Evolutionary conservation across 2,329 filamentous ascomycete species (phyloP).

Genomic region (Diatrype stigma): DNA sequence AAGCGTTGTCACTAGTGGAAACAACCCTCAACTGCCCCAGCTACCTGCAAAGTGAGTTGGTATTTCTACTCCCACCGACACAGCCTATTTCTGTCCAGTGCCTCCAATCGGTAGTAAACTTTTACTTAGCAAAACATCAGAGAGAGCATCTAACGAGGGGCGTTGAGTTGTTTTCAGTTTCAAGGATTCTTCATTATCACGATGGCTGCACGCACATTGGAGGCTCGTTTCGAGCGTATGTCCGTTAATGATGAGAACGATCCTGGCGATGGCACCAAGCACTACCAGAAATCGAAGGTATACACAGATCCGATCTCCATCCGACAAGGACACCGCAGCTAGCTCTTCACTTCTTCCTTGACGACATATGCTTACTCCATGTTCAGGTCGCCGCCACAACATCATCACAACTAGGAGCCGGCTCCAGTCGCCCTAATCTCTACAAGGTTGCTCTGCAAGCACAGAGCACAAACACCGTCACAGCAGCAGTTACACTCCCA

Average conservation of each 20-base stretch:
- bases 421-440: slow-evolving; percentile 69
- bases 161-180: slow-evolving; percentile 60
- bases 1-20: neutral
- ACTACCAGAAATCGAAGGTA: slow-evolving; percentile 76
- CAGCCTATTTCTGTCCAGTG: neutral
- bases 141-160: slow-evolving; percentile 40
- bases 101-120: neutral
- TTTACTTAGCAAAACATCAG: neutral
- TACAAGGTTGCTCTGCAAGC: slow-evolving; percentile 83
- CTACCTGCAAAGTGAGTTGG: neutral
- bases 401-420: slow-evolving; percentile 41
- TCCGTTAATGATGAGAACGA: slow-evolving; percentile 88
- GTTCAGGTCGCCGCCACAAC: slow-evolving; percentile 42
- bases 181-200: no score
- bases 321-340: slow-evolving; percentile 6
- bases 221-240: slow-evolving; percentile 85
- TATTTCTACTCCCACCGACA: no score
- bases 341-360: slow-evolving; percentile 23
- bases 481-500: slow-evolving; percentile 62
- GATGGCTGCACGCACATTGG: slow-evolving; percentile 75
- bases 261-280: slow-evolving; percentile 45
- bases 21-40: neutral
- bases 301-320: slow-evolving; percentile 6
- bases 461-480: slow-evolving; percentile 62
- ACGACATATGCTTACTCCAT: slow-evolving; percentile 32